Conservation (phyloP, 441 rosid species). For the Viola pubescens region DNA sequence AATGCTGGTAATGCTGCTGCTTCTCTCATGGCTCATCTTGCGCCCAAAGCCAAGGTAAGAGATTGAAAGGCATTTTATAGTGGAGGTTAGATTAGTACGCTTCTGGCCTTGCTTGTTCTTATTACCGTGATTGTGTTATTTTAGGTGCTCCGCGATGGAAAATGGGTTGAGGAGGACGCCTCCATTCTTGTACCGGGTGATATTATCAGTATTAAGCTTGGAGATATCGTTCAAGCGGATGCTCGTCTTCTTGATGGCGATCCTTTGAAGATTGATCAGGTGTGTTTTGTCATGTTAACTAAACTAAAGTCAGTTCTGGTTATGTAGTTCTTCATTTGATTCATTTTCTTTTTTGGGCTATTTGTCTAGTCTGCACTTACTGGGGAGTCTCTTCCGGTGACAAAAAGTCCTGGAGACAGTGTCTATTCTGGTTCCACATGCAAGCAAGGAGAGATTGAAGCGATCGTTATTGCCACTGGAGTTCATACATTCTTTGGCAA, state of each 20-base stretch:
- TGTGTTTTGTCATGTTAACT: slow-evolving; percentile 7
- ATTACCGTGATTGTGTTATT: neutral
- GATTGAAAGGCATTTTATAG: neutral
- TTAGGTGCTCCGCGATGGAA: slow-evolving; percentile 49
- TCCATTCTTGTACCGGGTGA: slow-evolving; percentile 69
- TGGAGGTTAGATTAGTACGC: neutral
- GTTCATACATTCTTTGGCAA: slow-evolving; percentile 77
- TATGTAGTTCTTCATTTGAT: neutral
- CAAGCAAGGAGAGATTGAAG: slow-evolving; percentile 66
- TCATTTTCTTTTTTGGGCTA: neutral
- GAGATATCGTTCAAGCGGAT: slow-evolving; percentile 67
- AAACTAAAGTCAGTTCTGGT: neutral
- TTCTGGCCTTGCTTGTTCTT: neutral
- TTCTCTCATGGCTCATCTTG: slow-evolving; percentile 64
- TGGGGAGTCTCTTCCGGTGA: slow-evolving; percentile 70
- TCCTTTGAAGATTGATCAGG: slow-evolving; percentile 65
- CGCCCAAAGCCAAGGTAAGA: slow-evolving; percentile 59
- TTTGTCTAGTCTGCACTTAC: slow-evolving; percentile 53
- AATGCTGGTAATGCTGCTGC: slow-evolving; percentile 80
- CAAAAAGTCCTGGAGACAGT: slow-evolving; percentile 50
- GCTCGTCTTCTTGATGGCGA: slow-evolving; percentile 74
- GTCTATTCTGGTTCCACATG: slow-evolving; percentile 76
- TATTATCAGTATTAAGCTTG: slow-evolving; percentile 50
- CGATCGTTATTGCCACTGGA: slow-evolving; percentile 66
- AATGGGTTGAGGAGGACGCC: slow-evolving; percentile 60